phyloP scores from a whole-genome alignment of 2,329 filamentous ascomycete species.

The Huntiella omanensis region DNA sequence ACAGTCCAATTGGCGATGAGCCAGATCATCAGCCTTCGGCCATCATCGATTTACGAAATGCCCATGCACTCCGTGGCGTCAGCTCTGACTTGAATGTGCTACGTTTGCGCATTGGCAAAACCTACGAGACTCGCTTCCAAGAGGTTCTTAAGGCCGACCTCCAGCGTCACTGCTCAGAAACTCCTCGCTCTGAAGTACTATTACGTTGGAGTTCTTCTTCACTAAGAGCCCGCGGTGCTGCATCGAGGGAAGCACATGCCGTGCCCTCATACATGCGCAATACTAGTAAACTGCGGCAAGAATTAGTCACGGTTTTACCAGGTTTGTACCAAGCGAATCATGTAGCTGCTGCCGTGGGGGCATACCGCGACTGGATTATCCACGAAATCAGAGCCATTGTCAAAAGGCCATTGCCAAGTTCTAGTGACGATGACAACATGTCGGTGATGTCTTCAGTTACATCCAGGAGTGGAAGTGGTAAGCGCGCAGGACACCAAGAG shows the following conservation, averaged over 20 bases:
- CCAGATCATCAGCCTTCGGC: constrained; percentile 39
- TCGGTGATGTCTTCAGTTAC: constrained; percentile 79
- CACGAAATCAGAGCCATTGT: constrained; percentile 78
- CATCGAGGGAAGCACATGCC: constrained; percentile 45
- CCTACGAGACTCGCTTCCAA: constrained; percentile 67
- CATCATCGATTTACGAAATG: constrained; percentile 8
- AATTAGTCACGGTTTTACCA: constrained; percentile 50
- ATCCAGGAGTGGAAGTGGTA: constrained; percentile 19
- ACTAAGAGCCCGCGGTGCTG: constrained; percentile 48
- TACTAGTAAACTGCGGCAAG: constrained; percentile 48
- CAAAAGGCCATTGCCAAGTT: constrained; percentile 69
- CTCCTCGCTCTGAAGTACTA: constrained; percentile 54
- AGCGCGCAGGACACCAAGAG: constrained; percentile 43
- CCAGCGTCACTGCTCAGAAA: constrained; percentile 56
- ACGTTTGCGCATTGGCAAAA: constrained; percentile 65
- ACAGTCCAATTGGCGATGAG: constrained; percentile 18
- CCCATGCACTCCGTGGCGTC: constrained; percentile 25
- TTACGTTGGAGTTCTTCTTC: constrained; percentile 70
- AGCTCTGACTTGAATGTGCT: constrained; percentile 58
- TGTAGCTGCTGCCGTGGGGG: constrained; percentile 60
- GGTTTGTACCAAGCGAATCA: constrained; percentile 70
- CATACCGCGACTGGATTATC: constrained; percentile 67
- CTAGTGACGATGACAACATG: constrained; percentile 82
- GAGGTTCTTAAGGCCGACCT: constrained; percentile 62
- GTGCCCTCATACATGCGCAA: constrained; percentile 65